Evolutionary conservation across 169 alveolate genomes (phyloP).

Genomic region (Eimeria maxima): DNA sequence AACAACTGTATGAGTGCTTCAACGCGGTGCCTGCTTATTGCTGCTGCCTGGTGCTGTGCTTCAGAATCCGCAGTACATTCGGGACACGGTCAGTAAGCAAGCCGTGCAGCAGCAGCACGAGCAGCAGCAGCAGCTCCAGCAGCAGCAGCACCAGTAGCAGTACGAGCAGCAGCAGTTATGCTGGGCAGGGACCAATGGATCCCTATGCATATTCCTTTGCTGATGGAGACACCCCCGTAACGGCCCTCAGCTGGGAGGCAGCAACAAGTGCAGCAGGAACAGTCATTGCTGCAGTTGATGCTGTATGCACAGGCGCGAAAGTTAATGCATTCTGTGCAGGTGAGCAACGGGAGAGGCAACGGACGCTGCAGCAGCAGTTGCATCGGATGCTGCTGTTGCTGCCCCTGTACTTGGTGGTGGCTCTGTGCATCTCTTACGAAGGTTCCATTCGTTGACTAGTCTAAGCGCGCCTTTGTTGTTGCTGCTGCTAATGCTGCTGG

Average conservation of each 20-base stretch:
- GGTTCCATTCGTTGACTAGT: background rate
- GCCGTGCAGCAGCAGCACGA: background rate
- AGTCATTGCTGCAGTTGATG: slow-evolving; percentile 96
- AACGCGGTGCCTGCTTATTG: slow-evolving; percentile 74
- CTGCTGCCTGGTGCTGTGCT: slow-evolving; percentile 71
- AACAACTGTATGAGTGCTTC: background rate
- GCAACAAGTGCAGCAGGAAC: slow-evolving; percentile 96
- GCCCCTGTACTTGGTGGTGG: background rate
- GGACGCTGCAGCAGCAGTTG: slow-evolving; percentile 24
- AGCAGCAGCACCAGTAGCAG: background rate
- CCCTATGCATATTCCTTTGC: slow-evolving; percentile 75
- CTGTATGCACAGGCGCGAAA: slow-evolving; percentile 90
- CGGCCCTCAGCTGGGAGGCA: slow-evolving; percentile 95
- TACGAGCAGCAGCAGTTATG: slow-evolving; percentile 13
- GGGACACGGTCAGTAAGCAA: slow-evolving; percentile 24
- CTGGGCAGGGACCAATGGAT: background rate
- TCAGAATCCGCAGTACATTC: slow-evolving; percentile 85
- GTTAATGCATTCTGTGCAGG: slow-evolving; percentile 93
- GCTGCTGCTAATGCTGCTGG: background rate
- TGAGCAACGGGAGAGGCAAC: slow-evolving; percentile 60
- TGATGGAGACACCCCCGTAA: slow-evolving; percentile 95
- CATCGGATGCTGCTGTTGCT: background rate
- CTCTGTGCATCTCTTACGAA: background rate
- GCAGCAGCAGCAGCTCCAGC: background rate
- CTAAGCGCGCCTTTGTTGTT: background rate